Base-by-base conservation (phyloP, 1,284 basidiomycete species). In the Fistulina hepatica region DNA sequence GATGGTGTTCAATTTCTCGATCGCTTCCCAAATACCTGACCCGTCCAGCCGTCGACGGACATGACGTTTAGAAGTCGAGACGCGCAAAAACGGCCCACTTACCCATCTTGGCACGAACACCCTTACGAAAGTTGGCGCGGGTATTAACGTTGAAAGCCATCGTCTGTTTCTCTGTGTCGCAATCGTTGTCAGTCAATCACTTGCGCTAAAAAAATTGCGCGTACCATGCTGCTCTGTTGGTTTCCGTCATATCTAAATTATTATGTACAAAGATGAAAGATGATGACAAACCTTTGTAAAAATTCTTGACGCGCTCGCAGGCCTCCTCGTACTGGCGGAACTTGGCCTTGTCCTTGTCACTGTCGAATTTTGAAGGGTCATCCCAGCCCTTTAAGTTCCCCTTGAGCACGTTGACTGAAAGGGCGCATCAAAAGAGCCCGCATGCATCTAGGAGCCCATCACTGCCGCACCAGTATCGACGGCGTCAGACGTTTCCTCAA, bases 151-250 rank as follows among this genome's bases (percentile, higher is more conserved):
- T 92, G 67, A 76, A 92, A 17, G 69, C 81, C 9, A 91, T 70
- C 0, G 89, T 92, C 60, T 94, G 90, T 54, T 92, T 93, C 51
- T 77, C 81, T 85, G 54, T 5, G n/a, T n/a, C n/a, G 28, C 36
- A 42, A 24, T 13, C 16, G 25, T 22, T 11, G 43, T n/a, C 32
- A 33, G 39, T 24, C 9, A 13, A 9, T 32, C 20, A 24, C 32
- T 21, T 30, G 36, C 24, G 39, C 17, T 15, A 28, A 19, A 21
- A 16, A 15, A 9, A 44, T 15, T 21, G 6, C n/a, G n/a, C 67
- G 11, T 31, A 81, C 81, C 74, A 53, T 93, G 89, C 55, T 93
- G 89, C 54, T 90, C 88, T n/a, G n/a, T n/a, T n/a, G n/a, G n/a
- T n/a, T n/a, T n/a, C n/a, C n/a, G n/a, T n/a, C n/a, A n/a, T n/a